A percentile compares a stretch with the other conserved stretches of the same genome.
Evolutionary conservation across 805 yeast species (phyloP).

Genomic region (Saccharomycopsis vini): DNA sequence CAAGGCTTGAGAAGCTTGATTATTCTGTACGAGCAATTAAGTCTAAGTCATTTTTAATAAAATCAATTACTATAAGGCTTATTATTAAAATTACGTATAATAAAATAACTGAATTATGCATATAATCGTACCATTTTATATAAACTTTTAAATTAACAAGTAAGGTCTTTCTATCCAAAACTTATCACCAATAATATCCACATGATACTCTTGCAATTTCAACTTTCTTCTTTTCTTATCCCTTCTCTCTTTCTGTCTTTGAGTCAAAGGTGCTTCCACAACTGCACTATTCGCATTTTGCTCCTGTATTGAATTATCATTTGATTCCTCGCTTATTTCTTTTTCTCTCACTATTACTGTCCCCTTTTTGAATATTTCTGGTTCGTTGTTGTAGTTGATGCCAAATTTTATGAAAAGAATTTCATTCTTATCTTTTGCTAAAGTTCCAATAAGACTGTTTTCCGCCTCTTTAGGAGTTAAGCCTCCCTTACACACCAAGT

Average conservation of each 20-base stretch:
- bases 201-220: constrained; percentile 37
- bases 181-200: constrained; percentile 52
- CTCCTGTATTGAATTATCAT: neutral
- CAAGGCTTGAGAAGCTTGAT: too few species aligned
- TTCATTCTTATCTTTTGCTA: constrained; percentile 82
- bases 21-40: too few species aligned
- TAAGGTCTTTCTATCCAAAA: constrained; percentile 51
- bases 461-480: constrained; percentile 78
- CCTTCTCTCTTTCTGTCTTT: constrained; percentile 42
- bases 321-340: constrained; percentile 19
- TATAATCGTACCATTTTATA: too few species aligned
- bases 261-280: constrained; percentile 21
- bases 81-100: too few species aligned
- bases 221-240: constrained; percentile 43
- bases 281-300: neutral
- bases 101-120: too few species aligned
- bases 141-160: constrained; percentile 4
- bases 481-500: constrained; percentile 60
- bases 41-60: too few species aligned
- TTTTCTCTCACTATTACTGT: constrained; percentile 48
- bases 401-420: constrained; percentile 69
- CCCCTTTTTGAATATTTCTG: constrained; percentile 83
- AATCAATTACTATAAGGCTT: too few species aligned
- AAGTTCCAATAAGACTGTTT: constrained; percentile 61
- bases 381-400: constrained; percentile 85